phyloP scores from a whole-genome alignment of 768 basidiomycete genomes.

The Boletus rufocinnamomeus region DNA sequence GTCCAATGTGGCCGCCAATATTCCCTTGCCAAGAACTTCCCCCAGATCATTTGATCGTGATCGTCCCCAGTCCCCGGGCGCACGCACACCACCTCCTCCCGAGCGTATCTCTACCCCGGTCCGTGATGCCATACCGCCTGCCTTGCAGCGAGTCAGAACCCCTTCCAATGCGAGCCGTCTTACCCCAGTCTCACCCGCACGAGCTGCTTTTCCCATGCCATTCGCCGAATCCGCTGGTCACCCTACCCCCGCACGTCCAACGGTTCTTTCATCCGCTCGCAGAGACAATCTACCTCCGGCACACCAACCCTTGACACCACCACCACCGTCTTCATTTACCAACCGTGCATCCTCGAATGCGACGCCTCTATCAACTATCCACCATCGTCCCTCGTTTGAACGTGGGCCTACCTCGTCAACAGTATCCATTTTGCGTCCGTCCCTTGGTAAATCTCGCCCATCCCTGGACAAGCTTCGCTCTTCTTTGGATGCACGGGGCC shows the following conservation, averaged over 20 bases:
- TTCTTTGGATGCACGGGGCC: conserved; percentile 16
- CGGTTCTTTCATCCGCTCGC: conserved; percentile 14
- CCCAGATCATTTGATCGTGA: conserved; percentile 7
- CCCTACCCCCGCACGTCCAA: conserved; percentile 16
- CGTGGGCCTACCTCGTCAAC: conserved; percentile 20
- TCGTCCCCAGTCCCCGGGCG: conserved; percentile 3
- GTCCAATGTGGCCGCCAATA: conserved; percentile 10
- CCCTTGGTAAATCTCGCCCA: conserved; percentile 18
- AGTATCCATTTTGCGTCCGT: conserved; percentile 13
- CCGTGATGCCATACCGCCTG: conserved; percentile 17
- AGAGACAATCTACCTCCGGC: conserved; percentile 12
- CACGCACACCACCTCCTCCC: conserved; percentile 11
- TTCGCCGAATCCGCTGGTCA: conserved; percentile 14
- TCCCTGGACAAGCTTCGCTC: conserved; percentile 22
- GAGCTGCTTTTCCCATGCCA: conserved; percentile 11
- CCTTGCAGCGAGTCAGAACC: conserved; percentile 22
- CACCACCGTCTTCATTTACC: conserved; percentile 12
- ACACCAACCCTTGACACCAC: conserved; percentile 8
- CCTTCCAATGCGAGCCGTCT: conserved; percentile 19
- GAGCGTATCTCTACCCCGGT: conserved; percentile 20
- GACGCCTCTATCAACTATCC: conserved; percentile 9
- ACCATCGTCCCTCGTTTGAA: conserved; percentile 20
- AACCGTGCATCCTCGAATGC: conserved; percentile 14
- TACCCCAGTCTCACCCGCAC: conserved; percentile 11
- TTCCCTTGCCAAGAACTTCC: conserved; percentile 7